phyloP scores from a whole-genome alignment of 495 filamentous ascomycete genomes.

The Penicillium chermesinum region DNA sequence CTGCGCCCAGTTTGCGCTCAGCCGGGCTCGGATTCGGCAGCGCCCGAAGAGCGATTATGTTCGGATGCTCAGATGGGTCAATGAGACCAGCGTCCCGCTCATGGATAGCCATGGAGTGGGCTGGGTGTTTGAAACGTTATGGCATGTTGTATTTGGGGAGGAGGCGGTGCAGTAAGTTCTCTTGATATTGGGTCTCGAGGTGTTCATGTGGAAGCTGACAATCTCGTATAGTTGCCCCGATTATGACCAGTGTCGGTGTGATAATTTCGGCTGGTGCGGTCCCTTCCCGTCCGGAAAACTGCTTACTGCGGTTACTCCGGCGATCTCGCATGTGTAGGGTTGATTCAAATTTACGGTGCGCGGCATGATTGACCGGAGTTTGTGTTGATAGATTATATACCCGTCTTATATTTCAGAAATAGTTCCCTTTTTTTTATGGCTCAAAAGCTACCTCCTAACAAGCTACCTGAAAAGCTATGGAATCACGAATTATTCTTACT shows the following conservation, averaged over 20 bases:
- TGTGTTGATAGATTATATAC: not conserved
- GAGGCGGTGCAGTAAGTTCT: slow-evolving; percentile 32
- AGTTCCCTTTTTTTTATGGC: too few species aligned
- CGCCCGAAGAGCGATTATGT: slow-evolving; percentile 39
- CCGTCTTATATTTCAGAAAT: not conserved
- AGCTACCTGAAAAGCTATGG: too few species aligned
- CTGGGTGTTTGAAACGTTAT: slow-evolving; percentile 40
- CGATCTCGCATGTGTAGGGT: not conserved
- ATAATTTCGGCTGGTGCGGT: slow-evolving; percentile 41
- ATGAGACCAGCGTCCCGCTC: slow-evolving; percentile 17
- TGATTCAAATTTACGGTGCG: not conserved
- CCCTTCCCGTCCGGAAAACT: slow-evolving; percentile 31
- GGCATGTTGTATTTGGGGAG: slow-evolving; percentile 42
- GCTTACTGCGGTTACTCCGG: slow-evolving; percentile 4
- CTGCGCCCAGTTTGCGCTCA: slow-evolving; percentile 48
- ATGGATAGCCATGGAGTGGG: slow-evolving; percentile 38
- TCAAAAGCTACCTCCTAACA: too few species aligned
- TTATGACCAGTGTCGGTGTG: slow-evolving; percentile 41
- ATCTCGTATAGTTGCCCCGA: slow-evolving; percentile 27
- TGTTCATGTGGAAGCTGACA: too few species aligned
- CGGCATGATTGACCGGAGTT: not conserved
- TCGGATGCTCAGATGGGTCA: slow-evolving; percentile 40
- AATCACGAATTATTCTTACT: too few species aligned
- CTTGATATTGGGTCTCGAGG: not conserved
- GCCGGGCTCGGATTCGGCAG: slow-evolving; percentile 35